A percentile compares a stretch with the other conserved stretches of the same genome.
phyloP scores from a whole-genome alignment of 2,329 filamentous ascomycete species.

The Spiromastix sp. region DNA sequence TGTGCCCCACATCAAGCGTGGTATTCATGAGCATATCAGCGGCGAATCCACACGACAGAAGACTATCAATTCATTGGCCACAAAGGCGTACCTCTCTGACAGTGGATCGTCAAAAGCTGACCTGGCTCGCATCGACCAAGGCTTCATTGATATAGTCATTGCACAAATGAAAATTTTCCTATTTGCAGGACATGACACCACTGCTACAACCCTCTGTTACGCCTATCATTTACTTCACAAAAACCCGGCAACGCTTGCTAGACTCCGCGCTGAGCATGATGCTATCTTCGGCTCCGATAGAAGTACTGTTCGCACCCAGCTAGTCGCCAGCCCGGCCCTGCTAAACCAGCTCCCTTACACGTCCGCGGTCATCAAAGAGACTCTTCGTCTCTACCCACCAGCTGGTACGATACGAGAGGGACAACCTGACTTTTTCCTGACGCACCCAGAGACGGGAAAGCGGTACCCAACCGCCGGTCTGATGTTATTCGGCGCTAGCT shows the following conservation, averaged over 20 bases:
- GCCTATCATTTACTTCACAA: constrained; percentile 28
- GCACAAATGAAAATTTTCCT: constrained; percentile 22
- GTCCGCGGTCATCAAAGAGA: constrained; percentile 44
- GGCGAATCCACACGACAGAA: too few relatives aligned
- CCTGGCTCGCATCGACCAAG: constrained; percentile 9
- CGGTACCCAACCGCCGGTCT: background rate
- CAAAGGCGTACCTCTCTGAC: constrained; percentile 5
- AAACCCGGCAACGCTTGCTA: constrained; percentile 22
- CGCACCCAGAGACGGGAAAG: background rate
- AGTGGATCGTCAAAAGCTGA: constrained; percentile 3
- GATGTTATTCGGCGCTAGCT: background rate
- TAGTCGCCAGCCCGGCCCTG: constrained; percentile 35
- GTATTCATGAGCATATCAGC: too few relatives aligned
- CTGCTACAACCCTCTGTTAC: constrained; percentile 22
- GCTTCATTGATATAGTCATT: constrained; percentile 13
- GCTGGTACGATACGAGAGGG: background rate
- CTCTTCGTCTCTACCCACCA: constrained; percentile 43
- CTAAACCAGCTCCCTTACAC: constrained; percentile 45
- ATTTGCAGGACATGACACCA: constrained; percentile 26
- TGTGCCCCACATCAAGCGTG: too few relatives aligned
- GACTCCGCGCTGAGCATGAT: constrained; percentile 42
- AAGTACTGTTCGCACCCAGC: constrained; percentile 23
- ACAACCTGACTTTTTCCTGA: background rate
- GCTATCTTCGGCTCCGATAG: constrained; percentile 38
- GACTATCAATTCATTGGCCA: background rate